Conservation (phyloP, 192 early-diverging fungal species). For the Linnemannia schmuckeri region DNA sequence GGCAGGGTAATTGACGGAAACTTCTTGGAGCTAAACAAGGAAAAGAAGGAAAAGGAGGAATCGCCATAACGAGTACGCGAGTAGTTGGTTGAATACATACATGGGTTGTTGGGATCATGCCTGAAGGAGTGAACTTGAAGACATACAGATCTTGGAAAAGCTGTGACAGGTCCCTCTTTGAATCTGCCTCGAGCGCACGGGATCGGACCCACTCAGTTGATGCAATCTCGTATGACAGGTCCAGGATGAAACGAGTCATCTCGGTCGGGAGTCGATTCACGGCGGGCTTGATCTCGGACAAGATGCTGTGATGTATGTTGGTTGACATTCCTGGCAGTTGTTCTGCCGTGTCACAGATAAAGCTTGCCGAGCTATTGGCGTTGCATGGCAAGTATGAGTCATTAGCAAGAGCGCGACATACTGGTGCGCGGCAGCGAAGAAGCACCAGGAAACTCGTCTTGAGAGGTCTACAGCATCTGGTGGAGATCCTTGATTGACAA, state of each 20-base stretch:
- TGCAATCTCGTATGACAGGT: not conserved
- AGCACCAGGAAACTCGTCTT: not conserved
- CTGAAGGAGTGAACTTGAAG: too few relatives aligned
- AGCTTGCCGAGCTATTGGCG: not conserved
- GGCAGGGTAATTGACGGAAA: not conserved
- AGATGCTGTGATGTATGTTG: not conserved
- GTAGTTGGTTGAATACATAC: too few relatives aligned
- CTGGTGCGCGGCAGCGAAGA: too few relatives aligned
- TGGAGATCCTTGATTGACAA: not conserved
- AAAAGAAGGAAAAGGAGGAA: too few relatives aligned
- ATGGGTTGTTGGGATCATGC: too few relatives aligned
- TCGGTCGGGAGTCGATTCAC: not conserved
- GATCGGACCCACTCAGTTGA: not conserved
- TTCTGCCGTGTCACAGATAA: not conserved
- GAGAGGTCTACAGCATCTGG: slow-evolving; percentile 2
- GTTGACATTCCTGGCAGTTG: not conserved
- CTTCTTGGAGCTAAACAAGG: not conserved
- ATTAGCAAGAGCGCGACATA: not conserved
- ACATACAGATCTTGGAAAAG: slow-evolving; percentile 9
- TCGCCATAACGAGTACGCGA: not conserved
- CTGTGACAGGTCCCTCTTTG: not conserved
- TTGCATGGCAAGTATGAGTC: not conserved
- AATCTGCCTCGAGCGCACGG: not conserved
- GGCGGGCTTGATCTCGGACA: not conserved
- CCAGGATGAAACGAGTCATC: not conserved